Evolutionary conservation across 129 eudicot species (phyloP).

Genomic region (Pseudognaphalium luteoalbum): DNA sequence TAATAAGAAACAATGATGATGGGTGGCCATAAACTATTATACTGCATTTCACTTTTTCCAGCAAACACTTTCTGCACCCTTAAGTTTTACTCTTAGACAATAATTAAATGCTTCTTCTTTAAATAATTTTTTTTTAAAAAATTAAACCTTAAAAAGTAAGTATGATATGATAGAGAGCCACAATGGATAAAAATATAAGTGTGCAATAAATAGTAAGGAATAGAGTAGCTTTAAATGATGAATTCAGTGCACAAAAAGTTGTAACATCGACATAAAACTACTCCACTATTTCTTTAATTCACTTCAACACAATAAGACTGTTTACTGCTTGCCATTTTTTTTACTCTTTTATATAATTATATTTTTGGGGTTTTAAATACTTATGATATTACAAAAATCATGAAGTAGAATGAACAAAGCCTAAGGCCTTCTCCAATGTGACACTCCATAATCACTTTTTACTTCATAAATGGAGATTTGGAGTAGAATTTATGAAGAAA

Average conservation of each 20-base stretch:
- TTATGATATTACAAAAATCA: no score
- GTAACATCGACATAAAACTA: constrained; percentile 20
- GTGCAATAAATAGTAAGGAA: neutral
- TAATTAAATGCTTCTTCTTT: neutral
- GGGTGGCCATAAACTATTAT: constrained; percentile 11
- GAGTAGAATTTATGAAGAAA: no score
- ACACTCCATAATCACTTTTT: no score
- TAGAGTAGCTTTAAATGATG: constrained; percentile 16
- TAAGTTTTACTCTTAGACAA: neutral
- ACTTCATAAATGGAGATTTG: no score
- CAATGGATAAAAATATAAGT: neutral
- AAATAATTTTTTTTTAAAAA: neutral
- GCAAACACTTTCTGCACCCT: constrained; percentile 23
- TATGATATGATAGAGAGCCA: neutral
- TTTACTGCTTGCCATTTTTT: no score
- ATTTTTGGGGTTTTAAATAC: no score
- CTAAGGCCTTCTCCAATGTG: no score
- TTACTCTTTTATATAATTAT: no score
- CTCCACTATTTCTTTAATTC: constrained; percentile 18
- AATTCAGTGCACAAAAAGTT: constrained; percentile 23
- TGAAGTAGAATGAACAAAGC: no score
- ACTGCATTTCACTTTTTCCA: constrained; percentile 22
- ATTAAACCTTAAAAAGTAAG: neutral
- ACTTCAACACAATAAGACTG: neutral
- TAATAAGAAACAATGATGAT: constrained; percentile 20